Conservation (phyloP, 805 yeast species). For the Kodamaea kaohsiungensis region DNA sequence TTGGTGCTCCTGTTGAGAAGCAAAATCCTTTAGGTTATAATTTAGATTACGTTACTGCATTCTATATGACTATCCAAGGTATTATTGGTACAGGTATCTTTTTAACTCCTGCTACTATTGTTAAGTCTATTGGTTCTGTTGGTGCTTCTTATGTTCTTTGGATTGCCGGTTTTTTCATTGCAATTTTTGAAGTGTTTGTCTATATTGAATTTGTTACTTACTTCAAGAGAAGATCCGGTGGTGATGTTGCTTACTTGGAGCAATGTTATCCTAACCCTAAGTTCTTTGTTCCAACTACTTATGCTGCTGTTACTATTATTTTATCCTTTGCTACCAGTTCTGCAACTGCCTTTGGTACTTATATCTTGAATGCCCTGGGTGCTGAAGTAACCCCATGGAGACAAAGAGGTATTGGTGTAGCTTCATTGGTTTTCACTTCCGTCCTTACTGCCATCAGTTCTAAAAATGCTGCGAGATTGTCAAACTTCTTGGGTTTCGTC, state of each 20-base stretch:
- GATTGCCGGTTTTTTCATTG: slow-evolving; percentile 41
- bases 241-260: slow-evolving; percentile 40
- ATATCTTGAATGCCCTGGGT: slow-evolving; percentile 34
- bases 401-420: slow-evolving; percentile 38
- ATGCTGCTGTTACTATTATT: slow-evolving; percentile 39
- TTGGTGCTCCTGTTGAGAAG: slow-evolving; percentile 45
- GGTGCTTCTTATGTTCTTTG: slow-evolving; percentile 48
- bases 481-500: slow-evolving; percentile 35
- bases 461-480: slow-evolving; percentile 28
- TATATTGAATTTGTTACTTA: slow-evolving; percentile 46
- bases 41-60: slow-evolving; percentile 43
- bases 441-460: slow-evolving; percentile 25
- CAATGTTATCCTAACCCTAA: slow-evolving; percentile 38
- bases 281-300: slow-evolving; percentile 36
- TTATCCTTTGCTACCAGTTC: slow-evolving; percentile 37
- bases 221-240: slow-evolving; percentile 36
- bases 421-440: slow-evolving; percentile 26
- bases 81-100: slow-evolving; percentile 79
- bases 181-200: slow-evolving; percentile 36
- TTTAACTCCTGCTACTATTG: slow-evolving; percentile 64
- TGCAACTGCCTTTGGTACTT: slow-evolving; percentile 39
- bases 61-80: slow-evolving; percentile 65
- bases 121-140: slow-evolving; percentile 44
- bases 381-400: slow-evolving; percentile 31
- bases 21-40: slow-evolving; percentile 42